phyloP scores from a whole-genome alignment of 2,329 filamentous ascomycete genomes.

The Aureobasidium zeae region DNA sequence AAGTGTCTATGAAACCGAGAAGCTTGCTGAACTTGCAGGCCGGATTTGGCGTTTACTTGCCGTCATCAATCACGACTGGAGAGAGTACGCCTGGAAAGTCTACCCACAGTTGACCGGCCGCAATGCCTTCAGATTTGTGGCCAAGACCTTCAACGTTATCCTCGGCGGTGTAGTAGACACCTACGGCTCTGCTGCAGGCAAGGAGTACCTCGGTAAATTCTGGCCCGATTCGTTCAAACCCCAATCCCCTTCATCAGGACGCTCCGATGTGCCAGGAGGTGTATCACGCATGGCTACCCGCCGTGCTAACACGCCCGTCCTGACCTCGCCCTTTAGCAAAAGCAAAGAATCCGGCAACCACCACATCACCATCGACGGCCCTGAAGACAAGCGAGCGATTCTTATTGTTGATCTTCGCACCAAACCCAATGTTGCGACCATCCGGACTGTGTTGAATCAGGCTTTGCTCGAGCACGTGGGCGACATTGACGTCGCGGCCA shows the following conservation, averaged over 20 bases:
- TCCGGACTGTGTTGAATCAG: slow-evolving; percentile 3
- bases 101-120: slow-evolving; percentile 21
- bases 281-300: slow-evolving; percentile 2
- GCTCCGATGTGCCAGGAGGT: background rate
- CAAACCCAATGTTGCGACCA: slow-evolving; percentile 2
- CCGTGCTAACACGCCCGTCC: background rate
- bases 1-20: background rate
- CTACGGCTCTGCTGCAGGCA: slow-evolving; percentile 41
- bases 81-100: slow-evolving; percentile 20
- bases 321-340: background rate
- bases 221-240: slow-evolving; percentile 33
- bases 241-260: background rate
- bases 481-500: background rate
- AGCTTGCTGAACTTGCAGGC: background rate
- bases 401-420: background rate
- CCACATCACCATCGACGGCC: background rate
- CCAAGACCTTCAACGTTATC: slow-evolving; percentile 42
- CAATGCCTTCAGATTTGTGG: slow-evolving; percentile 17
- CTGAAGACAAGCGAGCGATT: background rate
- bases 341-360: background rate
- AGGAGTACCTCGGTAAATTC: slow-evolving; percentile 36
- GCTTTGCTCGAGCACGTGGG: background rate
- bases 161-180: slow-evolving; percentile 46
- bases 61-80: slow-evolving; percentile 19
- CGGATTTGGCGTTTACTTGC: slow-evolving; percentile 22